Evolutionary conservation across 495 filamentous ascomycete species (phyloP).

Genomic region (Talaromyces trachyspermus): DNA sequence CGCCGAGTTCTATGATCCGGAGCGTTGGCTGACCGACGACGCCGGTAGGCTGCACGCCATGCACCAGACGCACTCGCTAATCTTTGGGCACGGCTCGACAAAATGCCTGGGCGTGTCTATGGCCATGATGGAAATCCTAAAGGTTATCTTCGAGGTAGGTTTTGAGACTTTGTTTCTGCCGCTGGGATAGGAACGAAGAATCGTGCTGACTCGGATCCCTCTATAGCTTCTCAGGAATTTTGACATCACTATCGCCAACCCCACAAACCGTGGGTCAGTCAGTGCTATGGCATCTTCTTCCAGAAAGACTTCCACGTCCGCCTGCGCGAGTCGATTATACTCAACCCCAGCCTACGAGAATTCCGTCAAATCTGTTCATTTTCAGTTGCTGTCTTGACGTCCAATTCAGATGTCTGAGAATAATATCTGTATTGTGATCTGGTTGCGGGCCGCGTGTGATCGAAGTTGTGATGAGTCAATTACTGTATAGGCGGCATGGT

Average conservation of each 20-base stretch:
- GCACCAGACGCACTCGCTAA: background rate
- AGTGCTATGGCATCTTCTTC: conserved; percentile 54
- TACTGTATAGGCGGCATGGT: no score
- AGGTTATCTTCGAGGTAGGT: background rate
- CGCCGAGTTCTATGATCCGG: conserved; percentile 14
- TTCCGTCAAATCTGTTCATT: no score
- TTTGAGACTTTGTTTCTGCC: background rate
- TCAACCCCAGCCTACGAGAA: no score
- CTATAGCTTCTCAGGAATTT: background rate
- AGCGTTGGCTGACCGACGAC: conserved; percentile 17
- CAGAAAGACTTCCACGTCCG: conserved; percentile 10
- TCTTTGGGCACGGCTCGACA: background rate
- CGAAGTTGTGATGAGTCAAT: no score
- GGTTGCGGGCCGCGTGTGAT: no score
- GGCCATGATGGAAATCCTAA: background rate
- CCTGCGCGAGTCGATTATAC: no score
- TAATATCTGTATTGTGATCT: no score
- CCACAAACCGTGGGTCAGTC: conserved; percentile 3
- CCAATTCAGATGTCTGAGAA: no score
- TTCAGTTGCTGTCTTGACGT: no score
- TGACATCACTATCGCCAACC: background rate
- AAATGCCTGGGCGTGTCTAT: conserved; percentile 1
- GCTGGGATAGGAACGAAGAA: background rate
- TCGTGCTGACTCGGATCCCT: background rate
- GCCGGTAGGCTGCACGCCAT: background rate